Evolutionary conservation across 2,329 filamentous ascomycete species (phyloP), one percentile per base, ranked within the genome.

Genomic region (Penicillium sp.): DNA sequence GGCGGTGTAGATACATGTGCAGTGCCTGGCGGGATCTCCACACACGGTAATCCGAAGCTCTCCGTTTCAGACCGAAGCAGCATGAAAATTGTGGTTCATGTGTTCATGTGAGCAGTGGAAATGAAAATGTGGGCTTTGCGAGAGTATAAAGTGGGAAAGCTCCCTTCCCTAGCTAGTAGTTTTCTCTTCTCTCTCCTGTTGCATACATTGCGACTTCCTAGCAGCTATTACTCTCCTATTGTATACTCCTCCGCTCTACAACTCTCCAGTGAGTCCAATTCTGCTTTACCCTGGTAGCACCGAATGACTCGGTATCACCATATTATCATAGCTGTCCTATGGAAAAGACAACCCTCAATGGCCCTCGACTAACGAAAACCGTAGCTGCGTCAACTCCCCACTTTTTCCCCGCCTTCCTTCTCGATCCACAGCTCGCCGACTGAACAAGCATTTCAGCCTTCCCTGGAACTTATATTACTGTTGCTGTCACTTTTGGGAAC

Each of bases 51-150:
- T 46, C 65, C 65, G 65, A 65, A 49, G 55, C 55, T 47, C 50
- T 18, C n/a, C 47, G 55, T 39, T 55, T 56, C 58, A 60, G 60
- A 57, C 55, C 52, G 35, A 18, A 33, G 32, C 29, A 28, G 33
- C 15, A 37, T 18, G 35, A 42, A 39, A 42, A 46, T 40, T 32
- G 44, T 29, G 56, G 61, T 59, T 55, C 65, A 66, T 69, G 66
- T 68, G 61, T 59, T 55, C 65, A 67, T 69, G 66, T 68, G 66
- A 66, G 55, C 66, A 56, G 31, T 60, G 61, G 41, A 43, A 38
- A 15, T 61, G 52, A 42, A 50, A 28, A 20, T 40, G n/a, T 37
- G 33, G 33, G 15, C 2, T 37, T 20, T 8, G 13, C 3, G 33
- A 2, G 18, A 27, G 12, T 40, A 40, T 40, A 40, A 25, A 40